Percentiles rank a stretch among this genome's conserved stretches.
phyloP scores from a whole-genome alignment of 225 moss, liverwort and hornwort species.

The Bryoerythrophyllum caledonicum region DNA sequence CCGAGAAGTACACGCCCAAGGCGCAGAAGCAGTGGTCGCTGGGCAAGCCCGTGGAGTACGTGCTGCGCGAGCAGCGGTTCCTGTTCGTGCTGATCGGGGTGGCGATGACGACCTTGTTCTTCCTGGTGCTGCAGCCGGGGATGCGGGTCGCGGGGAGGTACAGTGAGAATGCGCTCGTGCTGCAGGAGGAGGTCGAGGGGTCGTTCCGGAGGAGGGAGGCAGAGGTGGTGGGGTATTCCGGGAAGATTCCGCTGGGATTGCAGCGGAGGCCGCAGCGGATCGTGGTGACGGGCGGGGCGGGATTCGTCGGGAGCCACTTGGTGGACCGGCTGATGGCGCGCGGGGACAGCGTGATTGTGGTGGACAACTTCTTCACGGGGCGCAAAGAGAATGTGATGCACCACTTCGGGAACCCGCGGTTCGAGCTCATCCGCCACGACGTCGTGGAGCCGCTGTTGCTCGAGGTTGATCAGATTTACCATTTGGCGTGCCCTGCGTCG shows the following conservation, averaged over 20 bases:
- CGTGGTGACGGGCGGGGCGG: conserved; percentile 68
- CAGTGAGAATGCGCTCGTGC: no score
- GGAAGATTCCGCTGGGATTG: conserved; percentile 57
- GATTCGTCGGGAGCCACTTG: conserved; percentile 63
- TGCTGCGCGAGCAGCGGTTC: conserved; percentile 51
- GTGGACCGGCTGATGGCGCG: conserved; percentile 60
- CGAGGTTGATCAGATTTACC: conserved; percentile 69
- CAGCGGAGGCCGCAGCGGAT: conserved; percentile 46
- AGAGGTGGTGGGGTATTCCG: conserved; percentile 13
- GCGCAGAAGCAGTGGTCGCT: conserved; percentile 40
- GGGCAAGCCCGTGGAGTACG: conserved; percentile 38
- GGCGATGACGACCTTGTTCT: conserved; percentile 38
- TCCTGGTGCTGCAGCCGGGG: conserved; percentile 41
- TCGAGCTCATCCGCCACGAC: conserved; percentile 63
- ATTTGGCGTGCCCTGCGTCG: conserved; percentile 64
- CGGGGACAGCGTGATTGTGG: conserved; percentile 60
- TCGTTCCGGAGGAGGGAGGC: conserved; percentile 10
- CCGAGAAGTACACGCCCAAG: conserved; percentile 39
- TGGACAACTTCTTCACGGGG: conserved; percentile 69
- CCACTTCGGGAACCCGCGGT: conserved; percentile 53
- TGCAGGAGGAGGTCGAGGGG: no score
- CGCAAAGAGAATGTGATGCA: conserved; percentile 68
- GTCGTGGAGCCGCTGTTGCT: conserved; percentile 64
- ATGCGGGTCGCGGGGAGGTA: conserved; percentile 1
- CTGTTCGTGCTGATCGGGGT: conserved; percentile 45